A percentile compares a stretch with the other conserved stretches of the same genome.
phyloP scores from a whole-genome alignment of 2,329 filamentous ascomycete species.

The Trichophyton mentagrophytes region DNA sequence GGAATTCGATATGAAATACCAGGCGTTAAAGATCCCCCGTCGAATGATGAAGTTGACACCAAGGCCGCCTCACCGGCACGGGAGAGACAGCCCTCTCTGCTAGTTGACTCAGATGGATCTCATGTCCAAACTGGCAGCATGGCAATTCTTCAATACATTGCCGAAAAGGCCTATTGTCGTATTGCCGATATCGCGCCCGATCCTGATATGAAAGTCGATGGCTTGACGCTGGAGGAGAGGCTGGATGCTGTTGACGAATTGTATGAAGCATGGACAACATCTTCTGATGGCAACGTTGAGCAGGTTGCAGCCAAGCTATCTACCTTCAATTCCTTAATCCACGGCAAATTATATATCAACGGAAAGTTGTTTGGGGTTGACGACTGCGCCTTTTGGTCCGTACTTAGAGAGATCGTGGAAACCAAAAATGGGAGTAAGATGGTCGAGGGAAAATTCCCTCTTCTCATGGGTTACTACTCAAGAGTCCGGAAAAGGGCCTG shows the following conservation, averaged over 20 bases:
- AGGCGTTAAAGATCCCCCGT: background rate
- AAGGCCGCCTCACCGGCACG: background rate
- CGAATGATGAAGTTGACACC: background rate
- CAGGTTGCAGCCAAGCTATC: background rate
- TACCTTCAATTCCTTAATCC: constrained; percentile 14
- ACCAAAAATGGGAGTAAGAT: constrained; percentile 10
- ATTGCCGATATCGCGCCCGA: constrained; percentile 5
- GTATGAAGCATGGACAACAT: constrained; percentile 1
- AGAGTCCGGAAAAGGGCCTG: constrained; percentile 28
- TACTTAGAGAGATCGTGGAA: constrained; percentile 27
- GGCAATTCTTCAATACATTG: constrained; percentile 24
- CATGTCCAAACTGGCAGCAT: constrained; percentile 20
- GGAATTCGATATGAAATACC: constrained; percentile 25
- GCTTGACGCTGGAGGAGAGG: constrained; percentile 19
- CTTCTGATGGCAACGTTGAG: background rate
- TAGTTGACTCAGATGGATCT: constrained; percentile 19
- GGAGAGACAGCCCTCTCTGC: background rate
- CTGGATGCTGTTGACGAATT: constrained; percentile 9
- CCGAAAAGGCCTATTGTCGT: constrained; percentile 9
- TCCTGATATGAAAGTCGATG: constrained; percentile 17
- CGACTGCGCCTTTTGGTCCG: constrained; percentile 34
- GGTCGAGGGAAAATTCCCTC: constrained; percentile 21
- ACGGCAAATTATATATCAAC: constrained; percentile 24
- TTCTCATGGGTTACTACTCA: constrained; percentile 26
- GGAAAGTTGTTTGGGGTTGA: constrained; percentile 28